Evolutionary conservation across 2,329 filamentous ascomycete species (phyloP), one percentile per base, ranked within the genome.

Genomic region (Rhytidhysteron rufulum): DNA sequence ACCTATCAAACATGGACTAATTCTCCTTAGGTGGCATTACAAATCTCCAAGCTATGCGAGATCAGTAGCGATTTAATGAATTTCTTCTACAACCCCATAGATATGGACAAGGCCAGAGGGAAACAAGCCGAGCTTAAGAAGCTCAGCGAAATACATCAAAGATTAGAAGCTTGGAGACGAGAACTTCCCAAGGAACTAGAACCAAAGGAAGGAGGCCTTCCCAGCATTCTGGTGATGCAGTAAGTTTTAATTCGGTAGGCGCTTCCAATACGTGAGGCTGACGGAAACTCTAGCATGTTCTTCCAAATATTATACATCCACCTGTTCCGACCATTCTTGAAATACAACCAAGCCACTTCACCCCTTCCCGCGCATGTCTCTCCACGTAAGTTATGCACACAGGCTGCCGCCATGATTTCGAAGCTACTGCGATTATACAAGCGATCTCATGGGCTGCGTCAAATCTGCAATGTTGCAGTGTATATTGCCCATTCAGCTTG

Each of bases 371-470:
- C 82, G 2, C 88, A 95, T 54, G 86, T 96, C 15, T 96, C 90
- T 6, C 91, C 93, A 0, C 82, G 91, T 15, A 88, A 90, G 51
- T 81, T 95, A 39, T 96, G 91, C 67, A 93, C 89, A 0, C 86
- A 91, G 57, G 90, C 93, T 39, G 91, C 93, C 1, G 82, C 84
- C 2, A 83, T 84, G 48, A 93, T 97, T 40, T 96, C 90, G 0
- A 97, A 96, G 58, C 72, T 96, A n/a, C 84, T 96, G 69, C 83
- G 93, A 1, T 71, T 96, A 2, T 98, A 97, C 68, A 96, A 95
- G 64, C 88, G 91, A 51, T 84, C 84, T 1, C 94, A 95, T 64
- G 88, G 91, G 8, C 70, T 97, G 10, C 82, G 88, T 4, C 91
- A 97, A 61, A 95, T 98, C 24, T 95, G 88, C 68, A 97, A 97